Evolutionary conservation across 805 yeast genomes (phyloP).

Genomic region (Yueomyces sp.): DNA sequence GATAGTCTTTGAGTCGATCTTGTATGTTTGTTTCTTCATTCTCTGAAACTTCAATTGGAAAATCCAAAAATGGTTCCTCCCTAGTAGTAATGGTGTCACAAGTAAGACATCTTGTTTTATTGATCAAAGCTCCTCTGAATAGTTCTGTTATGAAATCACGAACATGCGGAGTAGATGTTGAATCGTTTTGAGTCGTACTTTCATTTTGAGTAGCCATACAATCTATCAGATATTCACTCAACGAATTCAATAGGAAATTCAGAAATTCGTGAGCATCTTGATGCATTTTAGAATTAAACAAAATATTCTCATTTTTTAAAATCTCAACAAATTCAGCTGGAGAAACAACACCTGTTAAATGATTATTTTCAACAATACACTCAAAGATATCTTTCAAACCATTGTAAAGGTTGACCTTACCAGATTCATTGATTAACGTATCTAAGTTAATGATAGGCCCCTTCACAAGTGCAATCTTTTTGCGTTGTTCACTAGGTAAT

Average conservation of each 20-base stretch:
- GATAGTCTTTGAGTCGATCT: conserved; percentile 31
- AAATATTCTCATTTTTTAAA: conserved; percentile 66
- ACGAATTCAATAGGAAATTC: conserved; percentile 72
- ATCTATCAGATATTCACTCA: conserved; percentile 32
- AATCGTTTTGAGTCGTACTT: conserved; percentile 4
- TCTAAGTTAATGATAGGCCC: conserved; percentile 85
- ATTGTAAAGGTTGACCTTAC: conserved; percentile 36
- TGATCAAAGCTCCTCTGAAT: conserved; percentile 76
- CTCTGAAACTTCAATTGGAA: conserved; percentile 71
- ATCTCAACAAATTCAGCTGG: conserved; percentile 64
- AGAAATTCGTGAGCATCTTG: conserved; percentile 98
- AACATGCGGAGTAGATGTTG: background rate
- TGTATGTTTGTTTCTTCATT: conserved; percentile 64
- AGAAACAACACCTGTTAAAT: conserved; percentile 71
- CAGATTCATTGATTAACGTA: conserved; percentile 31
- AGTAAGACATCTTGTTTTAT: conserved; percentile 78
- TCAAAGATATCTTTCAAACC: conserved; percentile 80
- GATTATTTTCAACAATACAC: conserved; percentile 56
- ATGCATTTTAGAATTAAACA: conserved; percentile 86
- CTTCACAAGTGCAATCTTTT: conserved; percentile 57
- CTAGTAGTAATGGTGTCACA: conserved; percentile 75
- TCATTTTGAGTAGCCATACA: background rate
- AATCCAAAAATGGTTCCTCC: conserved; percentile 77
- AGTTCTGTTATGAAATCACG: conserved; percentile 47
- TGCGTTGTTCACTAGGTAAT: conserved; percentile 50